phyloP scores from a whole-genome alignment of 164 flowering plant species.

The Berberis thunbergii region DNA sequence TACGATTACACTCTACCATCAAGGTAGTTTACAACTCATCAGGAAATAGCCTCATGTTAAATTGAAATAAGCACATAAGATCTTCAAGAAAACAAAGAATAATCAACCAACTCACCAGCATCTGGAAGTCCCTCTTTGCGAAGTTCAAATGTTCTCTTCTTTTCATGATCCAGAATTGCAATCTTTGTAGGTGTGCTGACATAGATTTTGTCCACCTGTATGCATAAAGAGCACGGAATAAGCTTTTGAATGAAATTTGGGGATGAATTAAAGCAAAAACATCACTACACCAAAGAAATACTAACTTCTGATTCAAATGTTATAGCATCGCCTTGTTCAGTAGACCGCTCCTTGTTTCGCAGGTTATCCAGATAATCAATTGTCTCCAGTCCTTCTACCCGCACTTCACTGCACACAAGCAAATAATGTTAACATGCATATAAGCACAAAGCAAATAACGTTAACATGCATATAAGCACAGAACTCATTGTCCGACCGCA shows the following conservation, averaged over 20 bases:
- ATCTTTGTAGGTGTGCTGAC: conserved; percentile 85
- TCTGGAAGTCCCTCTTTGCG: conserved; percentile 36
- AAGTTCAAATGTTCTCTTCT: conserved; percentile 81
- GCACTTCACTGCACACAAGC: conserved; percentile 66
- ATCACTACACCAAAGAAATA: conserved; percentile 3
- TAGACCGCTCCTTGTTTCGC: conserved; percentile 60
- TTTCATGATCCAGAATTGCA: conserved; percentile 84
- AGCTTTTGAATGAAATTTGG: conserved; percentile 4
- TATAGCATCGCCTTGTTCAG: conserved; percentile 95
- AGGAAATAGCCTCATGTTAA: too few relatives aligned
- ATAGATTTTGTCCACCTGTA: conserved; percentile 29
- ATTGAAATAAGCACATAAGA: not conserved
- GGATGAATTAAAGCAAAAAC: not conserved
- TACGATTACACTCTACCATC: too few relatives aligned
- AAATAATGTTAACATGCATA: conserved; percentile 1
- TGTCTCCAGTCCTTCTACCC: conserved; percentile 92
- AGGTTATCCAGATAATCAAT: conserved; percentile 84
- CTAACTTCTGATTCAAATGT: conserved; percentile 79
- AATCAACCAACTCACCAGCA: conserved; percentile 24
- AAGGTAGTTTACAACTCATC: too few relatives aligned
- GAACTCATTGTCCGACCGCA: not conserved
- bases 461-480: not conserved
- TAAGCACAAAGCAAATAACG: conserved; percentile 6
- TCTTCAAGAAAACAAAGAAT: not conserved
- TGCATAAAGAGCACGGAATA: not conserved